Conservation (phyloP, 768 basidiomycete genomes). For the Kwoniella newhampshirensis region DNA sequence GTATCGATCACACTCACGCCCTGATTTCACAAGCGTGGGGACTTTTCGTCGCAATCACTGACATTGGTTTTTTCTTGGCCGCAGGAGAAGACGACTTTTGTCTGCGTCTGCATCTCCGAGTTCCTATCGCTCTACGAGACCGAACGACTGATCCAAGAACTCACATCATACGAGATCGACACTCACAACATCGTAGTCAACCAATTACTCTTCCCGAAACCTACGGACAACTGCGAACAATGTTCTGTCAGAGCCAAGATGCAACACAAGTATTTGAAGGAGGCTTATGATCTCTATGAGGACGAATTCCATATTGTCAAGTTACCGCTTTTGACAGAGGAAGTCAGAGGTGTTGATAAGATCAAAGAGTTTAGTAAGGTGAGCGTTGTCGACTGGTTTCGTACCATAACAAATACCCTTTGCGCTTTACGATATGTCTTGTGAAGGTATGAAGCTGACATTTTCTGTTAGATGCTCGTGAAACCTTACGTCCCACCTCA, state of each 20-base stretch:
- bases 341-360: slow-evolving; percentile 92
- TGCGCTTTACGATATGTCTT: background rate
- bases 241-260: slow-evolving; percentile 91
- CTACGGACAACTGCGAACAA: slow-evolving; percentile 91
- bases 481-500: slow-evolving; percentile 66
- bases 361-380: slow-evolving; percentile 81
- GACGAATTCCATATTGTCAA: slow-evolving; percentile 97
- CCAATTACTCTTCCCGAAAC: slow-evolving; percentile 90
- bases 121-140: slow-evolving; percentile 98
- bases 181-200: slow-evolving; percentile 99
- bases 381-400: background rate
- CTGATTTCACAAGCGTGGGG: too few species aligned
- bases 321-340: slow-evolving; percentile 90
- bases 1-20: too few species aligned
- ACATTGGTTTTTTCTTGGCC: too few species aligned
- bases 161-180: slow-evolving; percentile 74
- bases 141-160: slow-evolving; percentile 92
- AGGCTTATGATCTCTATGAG: slow-evolving; percentile 95
- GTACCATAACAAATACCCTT: background rate
- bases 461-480: slow-evolving; percentile 65
- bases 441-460: background rate
- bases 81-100: slow-evolving; percentile 96
- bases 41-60: too few species aligned
- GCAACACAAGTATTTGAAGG: slow-evolving; percentile 96
- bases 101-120: slow-evolving; percentile 98